Evolutionary conservation across 371 early-diverging fungal genomes (phyloP), one percentile per base, ranked within the genome.

Genomic region (Dentiscutata heterogama): DNA sequence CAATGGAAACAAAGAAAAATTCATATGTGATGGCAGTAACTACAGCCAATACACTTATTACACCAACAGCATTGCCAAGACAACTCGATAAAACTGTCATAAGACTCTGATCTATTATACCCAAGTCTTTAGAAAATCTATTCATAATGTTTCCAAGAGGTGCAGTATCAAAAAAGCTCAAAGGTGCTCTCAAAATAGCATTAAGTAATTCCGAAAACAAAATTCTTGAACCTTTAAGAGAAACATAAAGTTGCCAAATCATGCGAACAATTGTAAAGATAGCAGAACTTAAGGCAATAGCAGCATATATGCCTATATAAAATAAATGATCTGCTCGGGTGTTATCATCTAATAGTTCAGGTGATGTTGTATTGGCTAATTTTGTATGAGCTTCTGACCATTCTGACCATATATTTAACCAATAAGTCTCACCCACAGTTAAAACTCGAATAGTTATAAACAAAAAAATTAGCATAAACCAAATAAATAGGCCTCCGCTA

Each of bases 81-180:
- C 94, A 91, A 81, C 87, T 88, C 58, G 88, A 87, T 10, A 86
- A 84, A 22, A 88, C 54, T 7, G 89, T 82, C 42, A 86, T 84
- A 74, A 87, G 84, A 27, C 84, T 82, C n/a, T 88, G 92, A 83
- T 96, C 97, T 16, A 96, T 84, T 14, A 90, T 86, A 78, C 92
- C 92, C 81, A 94, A 89, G 83, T 96, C 96, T 78, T 94, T 93
- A 39, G 93, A 92, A 83, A 98, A 98, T 50, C 98, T 88, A 85
- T 96, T 96, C 85, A 98, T 86, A 70, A 98, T 93, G 61, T 96
- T 92, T 20, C 98, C 98, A 11, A 96, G 86, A 5, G 98, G 97
- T n/a, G 97, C 98, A 22, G 90, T 92, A 73, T 98, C 97, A 85
- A 97, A 96, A 88, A 97, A 97, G 16, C 93, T 89, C 29, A 96